phyloP scores from a whole-genome alignment of 257 asterid species.

The Nemophila menziesii region DNA sequence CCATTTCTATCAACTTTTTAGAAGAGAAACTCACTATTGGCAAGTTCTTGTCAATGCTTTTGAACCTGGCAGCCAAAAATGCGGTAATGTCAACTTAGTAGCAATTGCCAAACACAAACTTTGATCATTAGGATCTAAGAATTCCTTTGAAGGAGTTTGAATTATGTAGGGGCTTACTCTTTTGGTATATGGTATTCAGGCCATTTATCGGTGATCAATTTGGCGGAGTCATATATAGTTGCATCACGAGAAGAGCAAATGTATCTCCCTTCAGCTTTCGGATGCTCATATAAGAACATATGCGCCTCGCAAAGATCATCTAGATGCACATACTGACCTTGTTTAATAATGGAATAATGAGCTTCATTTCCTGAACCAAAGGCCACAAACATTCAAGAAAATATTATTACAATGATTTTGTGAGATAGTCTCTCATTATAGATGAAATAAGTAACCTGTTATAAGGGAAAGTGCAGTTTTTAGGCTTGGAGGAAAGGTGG shows the following conservation, averaged over 20 bases:
- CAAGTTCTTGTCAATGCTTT: conserved; percentile 62
- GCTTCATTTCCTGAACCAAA: conserved; percentile 49
- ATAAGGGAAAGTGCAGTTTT: conserved; percentile 75
- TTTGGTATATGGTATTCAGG: conserved; percentile 70
- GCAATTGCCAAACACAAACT: too few relatives aligned
- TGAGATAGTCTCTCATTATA: too few relatives aligned
- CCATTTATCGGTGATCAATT: conserved; percentile 61
- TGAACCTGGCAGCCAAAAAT: conserved; percentile 39
- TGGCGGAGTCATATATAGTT: conserved; percentile 55
- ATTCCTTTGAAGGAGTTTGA: too few relatives aligned
- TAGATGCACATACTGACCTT: conserved; percentile 73
- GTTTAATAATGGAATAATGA: conserved; percentile 84
- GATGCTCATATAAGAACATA: conserved; percentile 76
- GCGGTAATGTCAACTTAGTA: not conserved
- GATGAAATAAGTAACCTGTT: too few relatives aligned
- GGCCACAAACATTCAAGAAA: too few relatives aligned
- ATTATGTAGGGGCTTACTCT: conserved; percentile 31
- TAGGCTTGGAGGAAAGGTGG: conserved; percentile 79
- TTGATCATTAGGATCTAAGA: too few relatives aligned
- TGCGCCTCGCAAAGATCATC: conserved; percentile 85
- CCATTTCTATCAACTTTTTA: conserved; percentile 55
- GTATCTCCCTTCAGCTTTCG: conserved; percentile 64
- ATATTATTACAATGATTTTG: too few relatives aligned
- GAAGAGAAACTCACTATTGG: conserved; percentile 62
- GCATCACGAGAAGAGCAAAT: conserved; percentile 77